Conservation (phyloP, 768 basidiomycete species). For the Podaxis sp. region DNA sequence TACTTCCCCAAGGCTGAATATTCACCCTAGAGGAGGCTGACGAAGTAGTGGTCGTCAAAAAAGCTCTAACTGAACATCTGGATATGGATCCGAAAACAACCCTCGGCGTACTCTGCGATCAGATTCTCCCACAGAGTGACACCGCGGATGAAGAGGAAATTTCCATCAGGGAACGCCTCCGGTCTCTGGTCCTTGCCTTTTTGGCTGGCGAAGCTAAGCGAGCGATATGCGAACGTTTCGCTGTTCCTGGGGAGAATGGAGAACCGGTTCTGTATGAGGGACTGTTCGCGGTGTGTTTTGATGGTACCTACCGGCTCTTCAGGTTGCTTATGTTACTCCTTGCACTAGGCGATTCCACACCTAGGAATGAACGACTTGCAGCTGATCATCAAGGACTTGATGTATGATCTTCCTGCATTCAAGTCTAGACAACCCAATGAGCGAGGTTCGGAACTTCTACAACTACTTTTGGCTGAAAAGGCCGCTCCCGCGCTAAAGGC, state of each 20-base stretch:
- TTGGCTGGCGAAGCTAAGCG: slow-evolving; percentile 51
- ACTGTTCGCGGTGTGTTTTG: slow-evolving; percentile 45
- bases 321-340: slow-evolving; percentile 10
- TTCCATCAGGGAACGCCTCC: slow-evolving; percentile 53
- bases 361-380: slow-evolving; percentile 40
- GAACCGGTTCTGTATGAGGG: slow-evolving; percentile 50
- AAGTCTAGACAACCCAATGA: slow-evolving; percentile 3
- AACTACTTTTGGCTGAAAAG: slow-evolving; percentile 35
- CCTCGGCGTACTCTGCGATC: slow-evolving; percentile 68
- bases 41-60: slow-evolving; percentile 62
- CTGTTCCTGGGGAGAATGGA: slow-evolving; percentile 40
- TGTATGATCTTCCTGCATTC: slow-evolving; percentile 15
- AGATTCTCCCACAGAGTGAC: slow-evolving; percentile 53
- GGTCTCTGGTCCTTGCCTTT: slow-evolving; percentile 60
- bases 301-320: not conserved
- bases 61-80: slow-evolving; percentile 60
- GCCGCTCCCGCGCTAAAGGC: slow-evolving; percentile 34
- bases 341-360: slow-evolving; percentile 48
- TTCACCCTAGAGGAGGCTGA: slow-evolving; percentile 56
- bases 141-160: slow-evolving; percentile 58
- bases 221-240: slow-evolving; percentile 42
- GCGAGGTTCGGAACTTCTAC: slow-evolving; percentile 17
- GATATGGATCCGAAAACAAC: slow-evolving; percentile 62
- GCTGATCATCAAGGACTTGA: slow-evolving; percentile 31
- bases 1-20: not conserved